phyloP scores from a whole-genome alignment of 2,329 filamentous ascomycete species.

The Exophiala spinifera region DNA sequence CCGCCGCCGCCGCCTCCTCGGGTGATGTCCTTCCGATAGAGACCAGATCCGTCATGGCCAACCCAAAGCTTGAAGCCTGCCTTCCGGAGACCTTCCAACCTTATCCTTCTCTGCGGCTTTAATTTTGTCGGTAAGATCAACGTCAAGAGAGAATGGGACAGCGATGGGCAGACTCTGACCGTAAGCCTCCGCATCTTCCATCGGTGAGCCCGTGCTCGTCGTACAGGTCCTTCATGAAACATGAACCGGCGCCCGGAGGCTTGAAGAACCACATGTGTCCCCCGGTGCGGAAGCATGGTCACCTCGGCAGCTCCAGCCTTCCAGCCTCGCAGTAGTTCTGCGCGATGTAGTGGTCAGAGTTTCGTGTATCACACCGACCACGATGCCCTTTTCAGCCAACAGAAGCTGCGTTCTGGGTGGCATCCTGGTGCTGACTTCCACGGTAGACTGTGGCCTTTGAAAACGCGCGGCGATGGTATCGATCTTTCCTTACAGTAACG shows the following conservation, averaged over 20 bases:
- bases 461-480: too few relatives aligned
- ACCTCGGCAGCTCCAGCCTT: conserved; percentile 47
- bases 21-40: conserved; percentile 45
- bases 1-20: conserved; percentile 57
- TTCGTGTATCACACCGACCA: conserved; percentile 51
- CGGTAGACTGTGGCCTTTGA: conserved; percentile 39
- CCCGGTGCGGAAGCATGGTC: conserved; percentile 50
- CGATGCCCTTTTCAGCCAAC: conserved; percentile 37
- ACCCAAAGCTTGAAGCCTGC: conserved; percentile 46
- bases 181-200: conserved; percentile 51
- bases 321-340: conserved; percentile 51
- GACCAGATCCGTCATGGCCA: conserved; percentile 42
- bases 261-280: conserved; percentile 6
- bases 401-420: conserved; percentile 38
- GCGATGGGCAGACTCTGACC: conserved; percentile 47
- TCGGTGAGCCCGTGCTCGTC: conserved; percentile 40
- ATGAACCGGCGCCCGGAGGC: conserved; percentile 30
- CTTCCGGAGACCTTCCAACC: conserved; percentile 45
- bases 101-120: conserved; percentile 43
- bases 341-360: conserved; percentile 41
- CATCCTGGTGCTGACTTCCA: conserved; percentile 40
- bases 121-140: conserved; percentile 39
- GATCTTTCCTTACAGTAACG: too few relatives aligned
- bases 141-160: conserved; percentile 46
- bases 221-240: conserved; percentile 55